A percentile compares a stretch with the other conserved stretches of the same genome.
These are phyloP conservation scores for Ophiostoma tasmaniense DNA, from an alignment of 2,329 filamentous ascomycete species.

Conservation along the genomic window DNA sequence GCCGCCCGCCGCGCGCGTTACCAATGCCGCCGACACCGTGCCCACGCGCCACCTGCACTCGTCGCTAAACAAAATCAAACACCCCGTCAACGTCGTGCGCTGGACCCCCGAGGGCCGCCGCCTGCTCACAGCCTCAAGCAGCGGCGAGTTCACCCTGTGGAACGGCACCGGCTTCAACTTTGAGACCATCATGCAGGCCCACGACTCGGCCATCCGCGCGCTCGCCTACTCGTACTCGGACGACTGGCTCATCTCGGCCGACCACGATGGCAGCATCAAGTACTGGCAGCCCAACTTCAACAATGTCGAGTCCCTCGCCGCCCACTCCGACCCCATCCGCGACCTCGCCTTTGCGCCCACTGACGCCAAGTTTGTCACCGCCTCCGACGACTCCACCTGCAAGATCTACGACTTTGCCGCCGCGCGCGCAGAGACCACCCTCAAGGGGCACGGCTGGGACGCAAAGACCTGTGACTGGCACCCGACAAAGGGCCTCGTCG, in stretches of 20 bases:
- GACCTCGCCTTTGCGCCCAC: slow-evolving; percentile 90
- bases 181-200: slow-evolving; percentile 97
- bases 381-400: slow-evolving; percentile 83
- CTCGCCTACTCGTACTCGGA: slow-evolving; percentile 88
- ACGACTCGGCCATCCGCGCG: slow-evolving; percentile 78
- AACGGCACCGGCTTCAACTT: slow-evolving; percentile 99
- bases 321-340: slow-evolving; percentile 80
- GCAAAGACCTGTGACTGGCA: slow-evolving; percentile 98
- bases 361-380: slow-evolving; percentile 92
- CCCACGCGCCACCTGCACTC: slow-evolving; percentile 94
- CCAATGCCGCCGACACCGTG: slow-evolving; percentile 73
- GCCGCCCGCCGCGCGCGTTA: slow-evolving; percentile 67
- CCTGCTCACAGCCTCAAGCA: slow-evolving; percentile 86
- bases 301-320: slow-evolving; percentile 90
- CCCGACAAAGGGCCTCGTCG: slow-evolving; percentile 83
- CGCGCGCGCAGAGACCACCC: slow-evolving; percentile 69
- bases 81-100: slow-evolving; percentile 90
- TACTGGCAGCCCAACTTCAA: slow-evolving; percentile 99
- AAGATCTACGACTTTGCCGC: slow-evolving; percentile 96
- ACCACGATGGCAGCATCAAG: slow-evolving; percentile 91
- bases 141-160: slow-evolving; percentile 97
- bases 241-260: slow-evolving; percentile 93
- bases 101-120: slow-evolving; percentile 96
- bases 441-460: slow-evolving; percentile 96
- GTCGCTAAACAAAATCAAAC: slow-evolving; percentile 97